Conservation (phyloP, 371 early-diverging fungal species). For the Parasitella parasitica region DNA sequence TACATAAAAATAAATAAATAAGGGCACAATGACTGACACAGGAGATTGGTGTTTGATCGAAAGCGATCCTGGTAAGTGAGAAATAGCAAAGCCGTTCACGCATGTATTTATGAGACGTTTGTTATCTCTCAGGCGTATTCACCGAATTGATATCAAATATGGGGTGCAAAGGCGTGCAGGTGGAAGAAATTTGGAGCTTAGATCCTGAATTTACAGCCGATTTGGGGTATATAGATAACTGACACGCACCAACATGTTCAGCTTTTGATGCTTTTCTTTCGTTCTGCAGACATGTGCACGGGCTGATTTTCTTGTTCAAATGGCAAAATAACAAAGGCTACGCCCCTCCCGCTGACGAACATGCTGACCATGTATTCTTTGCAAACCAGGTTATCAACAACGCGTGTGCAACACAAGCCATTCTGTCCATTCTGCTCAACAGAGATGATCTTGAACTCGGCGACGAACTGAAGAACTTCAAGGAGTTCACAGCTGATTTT, state of each 20-base stretch:
- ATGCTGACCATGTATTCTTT: slow-evolving; percentile 68
- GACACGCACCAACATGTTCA: too few relatives aligned
- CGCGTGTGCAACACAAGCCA: slow-evolving; percentile 95
- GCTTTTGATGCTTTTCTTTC: too few relatives aligned
- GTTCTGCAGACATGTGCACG: slow-evolving; percentile 73
- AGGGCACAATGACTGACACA: not conserved
- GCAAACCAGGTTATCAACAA: slow-evolving; percentile 76
- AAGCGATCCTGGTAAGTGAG: slow-evolving; percentile 78
- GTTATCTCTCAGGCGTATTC: slow-evolving; percentile 68
- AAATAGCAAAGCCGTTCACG: too few relatives aligned
- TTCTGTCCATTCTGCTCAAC: slow-evolving; percentile 85
- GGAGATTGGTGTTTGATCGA: slow-evolving; percentile 83
- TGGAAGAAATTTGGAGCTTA: slow-evolving; percentile 82
- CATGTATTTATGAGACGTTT: too few relatives aligned
- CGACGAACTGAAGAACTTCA: slow-evolving; percentile 70
- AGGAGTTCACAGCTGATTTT: slow-evolving; percentile 75
- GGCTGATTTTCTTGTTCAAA: slow-evolving; percentile 91
- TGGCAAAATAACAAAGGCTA: slow-evolving; percentile 60
- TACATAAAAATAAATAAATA: not conserved
- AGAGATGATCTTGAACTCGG: slow-evolving; percentile 71
- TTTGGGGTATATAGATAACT: slow-evolving; percentile 51
- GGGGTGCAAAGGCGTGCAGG: slow-evolving; percentile 81
- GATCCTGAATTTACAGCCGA: slow-evolving; percentile 54
- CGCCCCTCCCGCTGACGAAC: slow-evolving; percentile 19
- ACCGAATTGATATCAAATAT: slow-evolving; percentile 84